Base-by-base conservation (phyloP, 1,284 basidiomycete species). In the Crepidotus sp. region DNA sequence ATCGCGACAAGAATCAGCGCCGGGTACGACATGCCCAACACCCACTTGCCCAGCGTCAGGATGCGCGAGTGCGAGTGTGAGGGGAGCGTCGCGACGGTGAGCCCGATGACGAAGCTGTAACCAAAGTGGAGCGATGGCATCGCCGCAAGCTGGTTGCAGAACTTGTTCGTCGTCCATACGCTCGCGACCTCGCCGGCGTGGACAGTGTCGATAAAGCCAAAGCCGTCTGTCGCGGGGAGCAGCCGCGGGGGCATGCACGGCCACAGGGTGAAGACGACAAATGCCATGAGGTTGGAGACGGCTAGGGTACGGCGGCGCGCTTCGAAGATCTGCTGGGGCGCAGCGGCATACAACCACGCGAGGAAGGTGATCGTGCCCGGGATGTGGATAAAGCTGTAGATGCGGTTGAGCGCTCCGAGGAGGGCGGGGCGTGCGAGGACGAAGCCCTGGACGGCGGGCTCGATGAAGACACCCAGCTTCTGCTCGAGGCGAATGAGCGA, bases 331-430 rank as follows among this genome's bases (percentile, higher is more conserved):
- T 26, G 10, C 31, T 51, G 50, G 1, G 50, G 50, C 17, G 50
- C 50, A 8, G 29, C 50, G 42, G 50, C 50, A 17, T 51, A 51
- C 2, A 51, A 36, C 50, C 50, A 51, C 14, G 50, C 50, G n/a
- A 49, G 40, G 47, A 52, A 52, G 36, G 50, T 41, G n/a, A 49
- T 49, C 5, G 50, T 52, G 11, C 47, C 50, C 14, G 47, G 50
- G 30, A 52, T 52, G 36, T 49, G 47, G 31, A 49, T 52, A 37
- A 49, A 52, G 36, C 39, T 42, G 43, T 51, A 51, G 46, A 51
- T 51, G 36, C 50, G 50, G 36, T 51, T 51, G 27, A 51, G 43
- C n/a, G 50, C 50, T n/a, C 42, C 50, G 36, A 51, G 43, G n/a
- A 51, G 30, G 8, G 29, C 11, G 11, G 46, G 50, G 3, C 40